Conservation (phyloP, 148 eudicot species). For the Rheum nobile region DNA sequence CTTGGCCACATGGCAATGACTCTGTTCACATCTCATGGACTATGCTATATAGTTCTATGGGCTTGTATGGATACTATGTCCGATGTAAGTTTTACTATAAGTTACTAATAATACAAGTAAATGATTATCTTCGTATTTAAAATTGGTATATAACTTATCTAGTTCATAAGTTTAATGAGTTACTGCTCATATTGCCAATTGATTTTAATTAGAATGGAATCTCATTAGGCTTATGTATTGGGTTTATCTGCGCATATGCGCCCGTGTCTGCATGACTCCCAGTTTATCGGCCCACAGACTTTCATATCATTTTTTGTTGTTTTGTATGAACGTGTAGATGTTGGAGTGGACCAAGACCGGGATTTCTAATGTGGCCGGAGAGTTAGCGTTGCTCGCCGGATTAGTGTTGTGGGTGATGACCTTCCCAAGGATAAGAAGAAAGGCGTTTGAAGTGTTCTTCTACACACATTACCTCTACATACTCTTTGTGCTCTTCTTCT, state of each 20-base stretch:
- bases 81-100: neutral
- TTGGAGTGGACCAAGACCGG: conserved; percentile 36
- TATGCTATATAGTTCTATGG: conserved; percentile 50
- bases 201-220: no score
- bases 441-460: conserved; percentile 41
- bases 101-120: no score
- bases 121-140: no score
- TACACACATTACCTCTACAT: conserved; percentile 53
- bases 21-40: conserved; percentile 64
- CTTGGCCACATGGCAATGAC: conserved; percentile 57
- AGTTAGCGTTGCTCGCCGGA: conserved; percentile 29
- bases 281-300: no score
- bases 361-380: conserved; percentile 40
- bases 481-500: conserved; percentile 26
- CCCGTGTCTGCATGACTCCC: no score
- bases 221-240: no score
- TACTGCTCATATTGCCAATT: no score
- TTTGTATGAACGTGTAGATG: conserved; percentile 17
- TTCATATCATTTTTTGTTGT: neutral
- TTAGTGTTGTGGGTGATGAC: conserved; percentile 35
- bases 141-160: no score
- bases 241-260: no score
- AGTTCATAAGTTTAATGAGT: no score
- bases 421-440: conserved; percentile 27
- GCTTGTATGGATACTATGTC: conserved; percentile 9